Conservation (phyloP, 129 eudicot genomes). For the Gnaphalium uliginosum region DNA sequence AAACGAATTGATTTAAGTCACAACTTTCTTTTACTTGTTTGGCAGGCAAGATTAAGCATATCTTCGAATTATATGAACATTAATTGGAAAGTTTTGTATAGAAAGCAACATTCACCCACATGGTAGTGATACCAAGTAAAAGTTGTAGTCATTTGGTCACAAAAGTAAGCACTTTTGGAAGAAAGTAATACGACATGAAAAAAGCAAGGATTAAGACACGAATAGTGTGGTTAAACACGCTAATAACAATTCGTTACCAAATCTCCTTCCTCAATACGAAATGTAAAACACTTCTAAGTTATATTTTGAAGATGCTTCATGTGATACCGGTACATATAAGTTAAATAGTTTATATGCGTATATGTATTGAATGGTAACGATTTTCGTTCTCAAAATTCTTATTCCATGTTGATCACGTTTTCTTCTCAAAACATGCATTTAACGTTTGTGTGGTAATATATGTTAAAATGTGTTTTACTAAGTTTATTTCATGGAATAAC, state of each 20-base stretch:
- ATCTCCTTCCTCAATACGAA: too few species aligned
- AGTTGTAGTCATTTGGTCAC: conserved; percentile 22
- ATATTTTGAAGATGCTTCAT: too few species aligned
- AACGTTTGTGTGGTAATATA: too few species aligned
- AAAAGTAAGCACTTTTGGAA: conserved; percentile 26
- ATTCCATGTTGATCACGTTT: too few species aligned
- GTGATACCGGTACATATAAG: too few species aligned
- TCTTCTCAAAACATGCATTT: too few species aligned
- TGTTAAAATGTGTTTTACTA: background rate
- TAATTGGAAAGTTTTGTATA: background rate
- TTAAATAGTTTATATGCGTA: too few species aligned
- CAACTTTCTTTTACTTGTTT: conserved; percentile 33
- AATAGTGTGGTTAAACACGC: conserved; percentile 30
- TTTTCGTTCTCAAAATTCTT: too few species aligned
- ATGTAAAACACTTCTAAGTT: too few species aligned
- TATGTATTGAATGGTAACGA: too few species aligned
- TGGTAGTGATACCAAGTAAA: background rate
- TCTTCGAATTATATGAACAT: conserved; percentile 3
- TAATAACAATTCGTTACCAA: conserved; percentile 17
- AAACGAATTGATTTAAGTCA: conserved; percentile 24
- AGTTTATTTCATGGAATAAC: background rate
- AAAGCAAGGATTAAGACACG: background rate
- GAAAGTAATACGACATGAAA: conserved; percentile 19
- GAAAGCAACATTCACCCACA: conserved; percentile 34
- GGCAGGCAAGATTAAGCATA: conserved; percentile 35